Conservation (phyloP, 345 rosid species). For the Eutrema japonicum region DNA sequence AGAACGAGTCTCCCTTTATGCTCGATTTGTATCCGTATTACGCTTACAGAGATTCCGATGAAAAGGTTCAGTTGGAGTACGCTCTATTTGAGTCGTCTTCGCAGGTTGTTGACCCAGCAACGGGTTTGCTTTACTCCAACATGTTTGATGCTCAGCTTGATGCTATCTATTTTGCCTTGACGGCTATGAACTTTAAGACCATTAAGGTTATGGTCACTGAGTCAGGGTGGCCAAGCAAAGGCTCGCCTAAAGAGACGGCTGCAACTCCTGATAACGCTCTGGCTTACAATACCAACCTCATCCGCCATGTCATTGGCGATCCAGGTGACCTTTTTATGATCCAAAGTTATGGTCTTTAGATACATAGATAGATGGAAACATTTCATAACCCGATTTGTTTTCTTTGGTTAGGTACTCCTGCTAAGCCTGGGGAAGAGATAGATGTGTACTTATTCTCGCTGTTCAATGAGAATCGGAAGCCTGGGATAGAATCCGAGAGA, state of each 20-base stretch:
- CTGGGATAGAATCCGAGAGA: constrained; percentile 83
- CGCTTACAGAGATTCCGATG: constrained; percentile 77
- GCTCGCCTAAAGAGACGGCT: constrained; percentile 79
- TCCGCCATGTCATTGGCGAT: constrained; percentile 77
- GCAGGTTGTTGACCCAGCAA: constrained; percentile 79
- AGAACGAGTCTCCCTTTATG: constrained; percentile 93
- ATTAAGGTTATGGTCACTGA: constrained; percentile 85
- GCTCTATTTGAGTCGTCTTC: constrained; percentile 79
- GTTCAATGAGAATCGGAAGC: constrained; percentile 90
- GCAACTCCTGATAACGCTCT: constrained; percentile 92
- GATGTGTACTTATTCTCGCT: constrained; percentile 89
- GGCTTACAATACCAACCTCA: constrained; percentile 71
- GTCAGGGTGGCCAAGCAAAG: constrained; percentile 94
- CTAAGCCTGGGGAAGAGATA: constrained; percentile 71
- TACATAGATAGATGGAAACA: neutral
- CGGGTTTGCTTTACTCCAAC: constrained; percentile 87
- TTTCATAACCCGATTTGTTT: neutral
- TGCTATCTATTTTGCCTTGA: constrained; percentile 74
- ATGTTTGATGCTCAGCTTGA: constrained; percentile 99
- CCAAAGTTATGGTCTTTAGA: constrained; percentile 16
- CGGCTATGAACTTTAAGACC: constrained; percentile 71
- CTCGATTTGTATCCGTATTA: constrained; percentile 84
- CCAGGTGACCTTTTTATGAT: constrained; percentile 47
- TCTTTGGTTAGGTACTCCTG: constrained; percentile 62
- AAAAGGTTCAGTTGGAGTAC: constrained; percentile 73